A percentile compares a stretch with the other conserved stretches of the same genome.
These are phyloP conservation scores for Nakaseomyces uthaithaninus DNA, from an alignment of 1,139 yeast genomes.

Conservation along the genomic window DNA sequence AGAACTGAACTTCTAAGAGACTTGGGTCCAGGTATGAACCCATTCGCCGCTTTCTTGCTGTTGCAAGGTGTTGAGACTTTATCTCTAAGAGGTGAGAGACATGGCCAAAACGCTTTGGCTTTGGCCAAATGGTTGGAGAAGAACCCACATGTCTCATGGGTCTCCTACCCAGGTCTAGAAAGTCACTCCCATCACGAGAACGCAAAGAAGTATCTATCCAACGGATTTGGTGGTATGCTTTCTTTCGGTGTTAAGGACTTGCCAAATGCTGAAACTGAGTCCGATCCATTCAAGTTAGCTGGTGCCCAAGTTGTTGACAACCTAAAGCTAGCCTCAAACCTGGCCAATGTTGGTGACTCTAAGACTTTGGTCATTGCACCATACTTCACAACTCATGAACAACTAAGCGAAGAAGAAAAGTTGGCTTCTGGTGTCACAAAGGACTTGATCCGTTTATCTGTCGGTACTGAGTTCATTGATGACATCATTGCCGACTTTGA, in stretches of 20 bases:
- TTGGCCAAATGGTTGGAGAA: slow-evolving; percentile 71
- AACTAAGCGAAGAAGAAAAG: slow-evolving; percentile 75
- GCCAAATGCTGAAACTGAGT: slow-evolving; percentile 36
- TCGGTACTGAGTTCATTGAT: slow-evolving; percentile 84
- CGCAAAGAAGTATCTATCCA: slow-evolving; percentile 71
- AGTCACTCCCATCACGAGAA: slow-evolving; percentile 74
- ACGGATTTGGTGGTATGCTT: slow-evolving; percentile 78
- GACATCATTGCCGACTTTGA: slow-evolving; percentile 83
- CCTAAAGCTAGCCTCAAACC: slow-evolving; percentile 76
- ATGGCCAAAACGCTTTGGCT: slow-evolving; percentile 72
- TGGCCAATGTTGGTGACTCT: slow-evolving; percentile 95
- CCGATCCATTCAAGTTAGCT: slow-evolving; percentile 57
- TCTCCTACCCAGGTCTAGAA: slow-evolving; percentile 83
- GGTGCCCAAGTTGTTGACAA: slow-evolving; percentile 78
- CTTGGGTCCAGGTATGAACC: slow-evolving; percentile 82
- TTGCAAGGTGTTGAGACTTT: slow-evolving; percentile 91
- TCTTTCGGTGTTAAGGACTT: slow-evolving; percentile 79
- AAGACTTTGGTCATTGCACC: slow-evolving; percentile 95
- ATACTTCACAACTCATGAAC: slow-evolving; percentile 91
- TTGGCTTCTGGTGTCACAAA: slow-evolving; percentile 73
- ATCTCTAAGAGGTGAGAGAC: slow-evolving; percentile 89
- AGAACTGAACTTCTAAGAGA: slow-evolving; percentile 87
- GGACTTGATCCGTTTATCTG: slow-evolving; percentile 80
- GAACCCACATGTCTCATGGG: slow-evolving; percentile 72
- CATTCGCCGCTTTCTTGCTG: slow-evolving; percentile 78